A percentile compares a stretch with the other conserved stretches of the same genome.
phyloP scores from a whole-genome alignment of 2,329 filamentous ascomycete genomes.

The Fusarium nurragi region DNA sequence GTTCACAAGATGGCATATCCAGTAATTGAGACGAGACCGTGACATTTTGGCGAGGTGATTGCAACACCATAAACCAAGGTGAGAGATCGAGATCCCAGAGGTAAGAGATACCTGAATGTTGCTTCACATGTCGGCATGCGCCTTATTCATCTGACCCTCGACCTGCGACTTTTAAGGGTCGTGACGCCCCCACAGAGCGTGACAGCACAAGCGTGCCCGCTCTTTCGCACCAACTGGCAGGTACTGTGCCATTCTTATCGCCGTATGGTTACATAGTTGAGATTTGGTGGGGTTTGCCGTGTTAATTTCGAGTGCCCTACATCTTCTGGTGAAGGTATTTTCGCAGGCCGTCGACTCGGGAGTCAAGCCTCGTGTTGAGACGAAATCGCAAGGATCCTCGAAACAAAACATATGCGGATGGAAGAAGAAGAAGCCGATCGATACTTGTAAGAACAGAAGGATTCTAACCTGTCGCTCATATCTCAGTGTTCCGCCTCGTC shows the following conservation, averaged over 20 bases:
- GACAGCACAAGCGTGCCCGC: constrained; percentile 29
- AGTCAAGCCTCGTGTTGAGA: neutral
- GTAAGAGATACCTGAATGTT: constrained; percentile 16
- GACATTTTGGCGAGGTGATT: neutral
- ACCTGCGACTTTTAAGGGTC: constrained; percentile 1
- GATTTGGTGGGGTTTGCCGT: neutral
- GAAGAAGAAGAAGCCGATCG: constrained; percentile 2
- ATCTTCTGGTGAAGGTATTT: neutral
- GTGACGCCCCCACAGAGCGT: constrained; percentile 33
- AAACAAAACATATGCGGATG: neutral
- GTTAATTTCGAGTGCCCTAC: neutral
- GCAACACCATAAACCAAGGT: neutral
- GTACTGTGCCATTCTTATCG: neutral
- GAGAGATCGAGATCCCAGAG: constrained; percentile 25
- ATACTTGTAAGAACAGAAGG: constrained; percentile 1
- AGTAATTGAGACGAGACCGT: neutral
- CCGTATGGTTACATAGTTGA: constrained; percentile 5
- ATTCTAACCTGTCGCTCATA: constrained; percentile 16
- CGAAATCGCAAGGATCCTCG: neutral
- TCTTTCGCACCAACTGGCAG: constrained; percentile 14
- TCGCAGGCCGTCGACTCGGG: neutral
- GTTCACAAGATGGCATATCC: neutral
- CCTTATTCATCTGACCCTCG: constrained; percentile 31
- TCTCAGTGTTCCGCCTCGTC: neutral
- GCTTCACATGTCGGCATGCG: constrained; percentile 32